Base-by-base conservation (phyloP, 2,329 filamentous ascomycete genomes). In the Acephala macrosclerotiorum region DNA sequence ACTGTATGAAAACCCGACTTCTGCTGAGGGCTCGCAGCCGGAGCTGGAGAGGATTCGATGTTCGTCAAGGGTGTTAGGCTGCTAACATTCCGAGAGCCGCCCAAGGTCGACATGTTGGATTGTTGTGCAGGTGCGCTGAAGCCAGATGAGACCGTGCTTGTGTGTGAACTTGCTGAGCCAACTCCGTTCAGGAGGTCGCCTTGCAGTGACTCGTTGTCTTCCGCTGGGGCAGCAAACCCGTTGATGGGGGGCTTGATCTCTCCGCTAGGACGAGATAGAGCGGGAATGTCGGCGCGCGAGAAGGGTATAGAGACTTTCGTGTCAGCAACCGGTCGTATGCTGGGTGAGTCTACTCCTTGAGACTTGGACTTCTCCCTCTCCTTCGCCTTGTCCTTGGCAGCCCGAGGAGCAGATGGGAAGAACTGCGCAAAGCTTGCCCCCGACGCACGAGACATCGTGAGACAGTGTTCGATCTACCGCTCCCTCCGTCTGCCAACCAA, bases 401-500 rank as follows among this genome's bases (percentile, higher is more conserved):
- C 73, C 58, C 73, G 75, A 73, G 92, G 91, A 76, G 91, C 92
- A 77, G 90, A 88, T 73, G 91, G 91, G 80, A 94, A 94, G 85
- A 93, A 96, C 82, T 94, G 89, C 81, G 91, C 91, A 85, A 94
- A 94, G 82, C 90, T 89, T 83, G 91, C 90, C 80, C 84, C 83
- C 68, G 86, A 85, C 78, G 90, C 87, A 84, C 91, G 92, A 88
- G 92, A 92, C 91, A 92, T 92, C 82, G 82, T 89, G 84, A 76
- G 62, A 71, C 70, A 70, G 64, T 68, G 55, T 78, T 70, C 68
- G 66, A 72, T 76, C 73, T 77, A 76, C 71, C 74, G 70, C 73
- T 63, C 64, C 69, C 69, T 65, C 71, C 74, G 66, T 68, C 71
- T 68, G 65, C 71, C 71, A 70, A 71, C 71, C 74, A 75, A 71